A percentile compares a stretch with the other conserved stretches of the same genome.
Evolutionary conservation across 495 filamentous ascomycete species (phyloP).

Genomic region (Xylaria venustula): DNA sequence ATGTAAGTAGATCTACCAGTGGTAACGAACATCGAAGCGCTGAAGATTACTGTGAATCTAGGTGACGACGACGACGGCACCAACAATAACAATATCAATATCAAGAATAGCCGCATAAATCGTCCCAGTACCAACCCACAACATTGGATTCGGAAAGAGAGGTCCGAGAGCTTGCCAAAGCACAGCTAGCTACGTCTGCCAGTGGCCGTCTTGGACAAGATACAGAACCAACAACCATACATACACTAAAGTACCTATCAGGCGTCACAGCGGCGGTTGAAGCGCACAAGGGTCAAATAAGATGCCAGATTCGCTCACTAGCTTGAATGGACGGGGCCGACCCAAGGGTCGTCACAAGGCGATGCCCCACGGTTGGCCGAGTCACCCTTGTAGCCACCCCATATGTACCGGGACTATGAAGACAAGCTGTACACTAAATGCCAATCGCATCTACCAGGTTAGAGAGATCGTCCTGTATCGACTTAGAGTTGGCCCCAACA

Average conservation of each 20-base stretch:
- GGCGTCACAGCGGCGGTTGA: background rate
- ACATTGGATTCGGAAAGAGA: background rate
- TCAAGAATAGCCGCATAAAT: too few species aligned
- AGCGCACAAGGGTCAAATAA: background rate
- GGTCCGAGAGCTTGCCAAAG: background rate
- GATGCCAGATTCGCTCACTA: slow-evolving; percentile 4
- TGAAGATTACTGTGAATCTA: background rate
- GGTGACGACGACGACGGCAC: too few species aligned
- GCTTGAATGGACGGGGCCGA: background rate
- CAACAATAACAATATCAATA: too few species aligned
- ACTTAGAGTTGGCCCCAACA: too few species aligned
- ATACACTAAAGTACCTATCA: background rate
- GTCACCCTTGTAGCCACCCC: background rate
- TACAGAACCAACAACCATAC: background rate
- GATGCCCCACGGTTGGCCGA: background rate
- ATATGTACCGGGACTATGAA: background rate
- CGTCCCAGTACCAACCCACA: too few species aligned
- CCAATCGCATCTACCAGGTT: background rate
- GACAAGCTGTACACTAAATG: background rate
- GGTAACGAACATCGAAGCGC: too few species aligned
- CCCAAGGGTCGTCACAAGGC: slow-evolving; percentile 3
- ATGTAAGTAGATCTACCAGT: too few species aligned
- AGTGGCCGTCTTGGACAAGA: too few species aligned
- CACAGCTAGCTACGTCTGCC: too few species aligned
- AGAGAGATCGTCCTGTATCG: too few species aligned